Conservation (phyloP, 805 yeast genomes). For the Martiniozyma abietophila region DNA sequence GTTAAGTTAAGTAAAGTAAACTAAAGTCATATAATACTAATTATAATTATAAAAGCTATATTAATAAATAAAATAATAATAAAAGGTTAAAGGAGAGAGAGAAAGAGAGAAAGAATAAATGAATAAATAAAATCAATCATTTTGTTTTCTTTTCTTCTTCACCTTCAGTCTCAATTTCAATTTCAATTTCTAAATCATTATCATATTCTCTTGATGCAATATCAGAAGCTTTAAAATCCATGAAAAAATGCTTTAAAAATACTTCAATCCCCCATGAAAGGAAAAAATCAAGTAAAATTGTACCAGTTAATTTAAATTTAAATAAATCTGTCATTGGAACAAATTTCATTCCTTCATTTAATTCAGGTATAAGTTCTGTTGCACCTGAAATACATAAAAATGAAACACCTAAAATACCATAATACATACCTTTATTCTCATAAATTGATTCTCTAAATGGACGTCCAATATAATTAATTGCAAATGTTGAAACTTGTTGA, state of each 20-base stretch:
- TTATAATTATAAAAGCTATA: too few species aligned
- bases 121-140: too few species aligned
- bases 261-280: slow-evolving; percentile 72
- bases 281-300: slow-evolving; percentile 68
- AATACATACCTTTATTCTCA: slow-evolving; percentile 95
- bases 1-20: too few species aligned
- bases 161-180: neutral
- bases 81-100: too few species aligned
- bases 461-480: slow-evolving; percentile 93
- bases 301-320: slow-evolving; percentile 65
- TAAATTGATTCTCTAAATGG: slow-evolving; percentile 89
- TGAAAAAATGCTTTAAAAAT: slow-evolving; percentile 72
- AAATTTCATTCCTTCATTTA: slow-evolving; percentile 85
- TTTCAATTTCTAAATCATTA: slow-evolving; percentile 12
- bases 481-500: slow-evolving; percentile 95
- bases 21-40: too few species aligned
- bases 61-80: too few species aligned
- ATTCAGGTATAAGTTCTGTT: slow-evolving; percentile 89
- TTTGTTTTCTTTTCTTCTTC: slow-evolving; percentile 8
- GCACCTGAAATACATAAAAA: slow-evolving; percentile 84
- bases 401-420: slow-evolving; percentile 87
- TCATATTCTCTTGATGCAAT: slow-evolving; percentile 46
- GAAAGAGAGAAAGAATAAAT: too few species aligned
- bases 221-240: slow-evolving; percentile 88
- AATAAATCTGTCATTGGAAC: slow-evolving; percentile 74